phyloP scores from a whole-genome alignment of 2,329 filamentous ascomycete species.

The Conoideocrella luteorostrata region DNA sequence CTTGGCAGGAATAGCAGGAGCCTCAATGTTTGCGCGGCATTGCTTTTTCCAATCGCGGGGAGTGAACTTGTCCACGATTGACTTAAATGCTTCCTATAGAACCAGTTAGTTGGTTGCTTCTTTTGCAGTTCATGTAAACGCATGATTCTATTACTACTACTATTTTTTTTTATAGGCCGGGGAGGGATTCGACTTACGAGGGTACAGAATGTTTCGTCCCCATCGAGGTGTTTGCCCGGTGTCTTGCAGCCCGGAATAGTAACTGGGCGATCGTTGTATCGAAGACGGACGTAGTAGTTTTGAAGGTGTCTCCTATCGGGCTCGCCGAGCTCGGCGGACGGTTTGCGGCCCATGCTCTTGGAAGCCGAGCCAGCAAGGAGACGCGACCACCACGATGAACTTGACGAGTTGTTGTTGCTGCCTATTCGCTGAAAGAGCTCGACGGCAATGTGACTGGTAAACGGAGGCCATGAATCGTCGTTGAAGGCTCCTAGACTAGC shows the following conservation, averaged over 20 bases:
- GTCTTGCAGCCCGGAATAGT: constrained; percentile 73
- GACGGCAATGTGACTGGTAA: constrained; percentile 84
- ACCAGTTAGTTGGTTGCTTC: background rate
- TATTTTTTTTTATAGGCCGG: no score
- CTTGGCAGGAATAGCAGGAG: constrained; percentile 38
- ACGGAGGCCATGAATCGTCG: constrained; percentile 75
- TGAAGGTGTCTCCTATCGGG: constrained; percentile 55
- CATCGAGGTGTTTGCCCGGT: constrained; percentile 74
- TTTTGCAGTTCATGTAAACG: no score
- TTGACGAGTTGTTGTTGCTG: constrained; percentile 18
- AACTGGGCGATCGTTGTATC: constrained; percentile 84
- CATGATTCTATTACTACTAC: no score
- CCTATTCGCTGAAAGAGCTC: constrained; percentile 69
- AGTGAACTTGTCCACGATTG: constrained; percentile 84
- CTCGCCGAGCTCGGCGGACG: constrained; percentile 46
- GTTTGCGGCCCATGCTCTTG: constrained; percentile 53
- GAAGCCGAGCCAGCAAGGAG: constrained; percentile 23
- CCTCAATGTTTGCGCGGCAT: constrained; percentile 39
- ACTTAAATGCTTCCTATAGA: constrained; percentile 75
- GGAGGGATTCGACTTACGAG: constrained; percentile 48
- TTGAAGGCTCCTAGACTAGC: constrained; percentile 74
- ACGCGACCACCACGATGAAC: constrained; percentile 17
- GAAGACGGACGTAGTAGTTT: constrained; percentile 79
- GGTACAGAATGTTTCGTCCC: constrained; percentile 86
- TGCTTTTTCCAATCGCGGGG: constrained; percentile 67